Base-by-base conservation (phyloP, 2,329 filamentous ascomycete genomes). In the Pleomassaria siparia region DNA sequence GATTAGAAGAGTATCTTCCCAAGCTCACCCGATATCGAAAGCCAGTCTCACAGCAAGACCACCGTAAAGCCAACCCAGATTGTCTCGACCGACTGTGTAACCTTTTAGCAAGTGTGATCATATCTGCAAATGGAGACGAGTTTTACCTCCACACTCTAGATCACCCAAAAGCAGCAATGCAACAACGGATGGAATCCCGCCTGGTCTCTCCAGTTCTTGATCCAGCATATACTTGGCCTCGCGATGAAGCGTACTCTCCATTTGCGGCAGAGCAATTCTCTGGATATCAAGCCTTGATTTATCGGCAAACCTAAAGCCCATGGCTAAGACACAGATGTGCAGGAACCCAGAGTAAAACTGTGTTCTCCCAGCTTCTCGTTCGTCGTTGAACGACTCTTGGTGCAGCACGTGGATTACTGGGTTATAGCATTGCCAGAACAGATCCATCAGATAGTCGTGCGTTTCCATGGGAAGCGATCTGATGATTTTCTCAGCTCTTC, bases 221-320 rank as follows among this genome's bases (percentile, higher is more conserved):
- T 81, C 77, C 16, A 81, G 64, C 76, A 81, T 77, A 39, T 76
- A 74, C 57, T 80, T 81, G 41, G 79, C 77, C 58, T 81, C 79
- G 24, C 76, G 62, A 49, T 81, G 79, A 16, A 82, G 63, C 0
- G 75, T 77, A 54, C 78, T 80, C 59, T 81, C 78, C 53, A 75
- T 71, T 28, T 69, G 71, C 3, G 72, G 74, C 1, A 80, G 46
- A 1, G 73, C 66, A 18, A 81, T 74, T 44, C 67, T 72, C 50
- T 73, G 72, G 47, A 81, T 75, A 50, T 81, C 79, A 2, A 73
- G 70, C 24, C 79, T 67, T 13, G 69, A 63, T 59, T 73, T 73
- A 54, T 81, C 77, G 18, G 78, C 76, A 47, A 73, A 78, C 28
- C 77, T 72, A 51, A 75, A 80, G 3, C 77, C 79, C 65, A 79